Conservation (phyloP, 2,329 filamentous ascomycete genomes). For the Nigrograna mackinnonii region DNA sequence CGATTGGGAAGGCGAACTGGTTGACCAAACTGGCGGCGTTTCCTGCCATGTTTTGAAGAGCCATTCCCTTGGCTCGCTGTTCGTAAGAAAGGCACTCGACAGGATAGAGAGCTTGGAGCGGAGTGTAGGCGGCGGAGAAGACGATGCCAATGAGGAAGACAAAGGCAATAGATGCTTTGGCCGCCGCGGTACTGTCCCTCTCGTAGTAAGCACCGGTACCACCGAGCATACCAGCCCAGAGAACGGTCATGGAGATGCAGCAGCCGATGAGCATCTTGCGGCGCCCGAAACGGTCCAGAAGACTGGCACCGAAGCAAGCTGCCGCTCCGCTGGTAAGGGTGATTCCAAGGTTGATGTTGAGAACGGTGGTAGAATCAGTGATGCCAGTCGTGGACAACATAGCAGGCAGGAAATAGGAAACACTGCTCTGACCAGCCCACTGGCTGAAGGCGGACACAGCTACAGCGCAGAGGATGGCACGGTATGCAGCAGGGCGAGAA, state of each 20-base stretch:
- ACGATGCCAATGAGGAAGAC: not conserved
- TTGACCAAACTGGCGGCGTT: not conserved
- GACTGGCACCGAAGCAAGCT: not conserved
- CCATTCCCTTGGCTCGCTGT: not conserved
- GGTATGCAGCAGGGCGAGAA: not conserved
- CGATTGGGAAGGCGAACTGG: not conserved
- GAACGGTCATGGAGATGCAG: not conserved
- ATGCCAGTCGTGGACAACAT: not conserved
- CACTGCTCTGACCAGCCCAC: not conserved
- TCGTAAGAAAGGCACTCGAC: not conserved
- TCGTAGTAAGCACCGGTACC: not conserved
- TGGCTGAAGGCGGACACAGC: not conserved
- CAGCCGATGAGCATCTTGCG: not conserved
- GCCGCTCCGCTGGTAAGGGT: not conserved
- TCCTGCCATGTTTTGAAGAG: not conserved
- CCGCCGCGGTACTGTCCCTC: not conserved
- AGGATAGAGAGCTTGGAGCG: not conserved
- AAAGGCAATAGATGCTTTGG: not conserved
- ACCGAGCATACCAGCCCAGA: not conserved
- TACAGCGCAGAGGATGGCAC: not conserved
- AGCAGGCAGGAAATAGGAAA: not conserved
- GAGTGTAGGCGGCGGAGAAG: not conserved
- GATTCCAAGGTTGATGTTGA: not conserved
- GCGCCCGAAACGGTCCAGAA: not conserved
- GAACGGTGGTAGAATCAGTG: not conserved